Base-by-base conservation (phyloP, 1,139 yeast genomes). In the Diutina pseudorugosa region DNA sequence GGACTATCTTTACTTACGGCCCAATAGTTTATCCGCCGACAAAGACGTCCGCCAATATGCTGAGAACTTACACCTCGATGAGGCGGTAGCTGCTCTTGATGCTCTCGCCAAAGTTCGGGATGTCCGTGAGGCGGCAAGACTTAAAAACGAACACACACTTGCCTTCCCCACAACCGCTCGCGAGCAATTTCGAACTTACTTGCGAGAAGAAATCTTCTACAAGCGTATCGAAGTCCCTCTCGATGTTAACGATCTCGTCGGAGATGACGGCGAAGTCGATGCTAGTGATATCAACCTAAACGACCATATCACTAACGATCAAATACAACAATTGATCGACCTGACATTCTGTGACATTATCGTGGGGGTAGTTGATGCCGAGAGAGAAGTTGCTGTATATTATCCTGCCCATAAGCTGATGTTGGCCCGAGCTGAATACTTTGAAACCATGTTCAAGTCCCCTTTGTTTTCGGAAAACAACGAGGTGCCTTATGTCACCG, bases 371-470 rank as follows among this genome's bases (percentile, higher is more conserved):
- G 57, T 71, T 2, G 76, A 72, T 49, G 59, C 64, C 14, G 59
- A 65, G 54, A 51, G 62, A 50, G 59, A 65, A 56, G 51, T 64
- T 0, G 61, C 67, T 2, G 57, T 65, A 0, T 74, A 71, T 55
- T 85, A 79, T 59, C 89, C 93, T 0, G 81, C 75, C 5, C 87
- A 86, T 62, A 71, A 81, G 52, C 74, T 86, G 0, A 76, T 85
- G 54, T 62, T 86, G 42, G 66, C 75, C 8, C 66, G 90, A 50
- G 77, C 85, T 1, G 85, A 79, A 50, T 85, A 83, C 62, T 86
- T 80, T 61, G 79, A 75, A 54, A 75, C 82, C 4, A 78, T 85
- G 84, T 81, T 86, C 61, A 66, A 72, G 21, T 80, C 87, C 2
- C 72, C 66, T 12, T 60, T 72, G 0, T 72, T 69, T 56, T 42